Conservation (phyloP, 2,329 filamentous ascomycete species). For the Leptoxyphium fumago region DNA sequence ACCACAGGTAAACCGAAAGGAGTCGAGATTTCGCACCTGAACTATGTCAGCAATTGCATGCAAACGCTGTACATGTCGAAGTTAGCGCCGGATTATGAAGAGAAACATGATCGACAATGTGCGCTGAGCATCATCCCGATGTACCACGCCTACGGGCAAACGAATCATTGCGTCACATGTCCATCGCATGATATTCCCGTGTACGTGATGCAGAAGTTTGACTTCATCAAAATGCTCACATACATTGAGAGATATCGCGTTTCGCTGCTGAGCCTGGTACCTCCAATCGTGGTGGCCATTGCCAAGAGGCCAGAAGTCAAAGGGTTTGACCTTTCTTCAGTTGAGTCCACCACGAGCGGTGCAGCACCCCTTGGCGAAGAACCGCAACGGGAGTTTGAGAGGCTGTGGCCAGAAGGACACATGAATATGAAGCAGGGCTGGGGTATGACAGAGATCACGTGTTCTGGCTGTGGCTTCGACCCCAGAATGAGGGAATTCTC, state of each 20-base stretch:
- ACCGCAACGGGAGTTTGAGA: constrained; percentile 38
- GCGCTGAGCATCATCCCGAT: constrained; percentile 59
- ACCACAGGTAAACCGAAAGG: constrained; percentile 77
- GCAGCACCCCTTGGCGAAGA: constrained; percentile 47
- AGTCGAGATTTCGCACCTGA: constrained; percentile 64
- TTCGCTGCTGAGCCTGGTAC: constrained; percentile 52
- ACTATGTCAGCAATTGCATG: constrained; percentile 57
- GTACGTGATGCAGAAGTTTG: constrained; percentile 67
- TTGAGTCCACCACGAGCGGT: constrained; percentile 46
- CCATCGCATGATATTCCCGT: constrained; percentile 43
- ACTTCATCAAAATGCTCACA: constrained; percentile 57
- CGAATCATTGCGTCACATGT: constrained; percentile 48
- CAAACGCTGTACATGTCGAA: constrained; percentile 40
- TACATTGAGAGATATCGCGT: constrained; percentile 55
- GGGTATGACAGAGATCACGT: constrained; percentile 78
- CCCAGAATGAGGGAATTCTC: constrained; percentile 31
- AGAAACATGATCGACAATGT: constrained; percentile 26
- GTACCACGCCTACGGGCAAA: constrained; percentile 46
- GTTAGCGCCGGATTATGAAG: constrained; percentile 35
- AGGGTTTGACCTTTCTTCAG: constrained; percentile 52
- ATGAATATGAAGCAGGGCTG: constrained; percentile 52
- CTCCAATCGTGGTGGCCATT: constrained; percentile 59
- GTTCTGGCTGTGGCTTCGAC: constrained; percentile 52
- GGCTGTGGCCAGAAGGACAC: constrained; percentile 34
- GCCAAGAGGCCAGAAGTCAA: constrained; percentile 54